phyloP scores from a whole-genome alignment of 371 early-diverging fungal genomes.

The Smittium culicis region DNA sequence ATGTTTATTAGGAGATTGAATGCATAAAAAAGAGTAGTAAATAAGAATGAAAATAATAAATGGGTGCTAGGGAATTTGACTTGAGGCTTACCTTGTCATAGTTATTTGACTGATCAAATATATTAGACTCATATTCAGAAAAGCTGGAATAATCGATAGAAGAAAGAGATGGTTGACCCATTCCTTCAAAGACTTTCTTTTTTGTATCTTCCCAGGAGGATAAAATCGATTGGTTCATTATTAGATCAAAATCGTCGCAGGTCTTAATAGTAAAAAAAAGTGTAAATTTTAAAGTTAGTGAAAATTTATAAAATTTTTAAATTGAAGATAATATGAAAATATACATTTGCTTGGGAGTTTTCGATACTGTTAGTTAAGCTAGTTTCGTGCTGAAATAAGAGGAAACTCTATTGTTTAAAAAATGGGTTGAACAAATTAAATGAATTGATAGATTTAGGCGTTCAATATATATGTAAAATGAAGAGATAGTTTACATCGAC shows the following conservation, averaged over 20 bases:
- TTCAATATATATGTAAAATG: no score
- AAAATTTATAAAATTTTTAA: neutral
- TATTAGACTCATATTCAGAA: no score
- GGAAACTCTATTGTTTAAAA: constrained; percentile 31
- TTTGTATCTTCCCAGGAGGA: constrained; percentile 56
- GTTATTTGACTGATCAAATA: no score
- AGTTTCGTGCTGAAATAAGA: constrained; percentile 54
- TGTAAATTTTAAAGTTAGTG: neutral
- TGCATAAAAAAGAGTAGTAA: no score
- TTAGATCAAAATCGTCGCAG: constrained; percentile 35
- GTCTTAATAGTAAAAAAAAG: constrained; percentile 23
- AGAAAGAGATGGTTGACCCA: constrained; percentile 38
- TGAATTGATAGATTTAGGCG: no score
- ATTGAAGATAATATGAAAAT: neutral
- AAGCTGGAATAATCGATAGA: no score
- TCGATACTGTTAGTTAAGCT: constrained; percentile 54
- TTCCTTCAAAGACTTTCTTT: constrained; percentile 52
- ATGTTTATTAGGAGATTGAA: no score
- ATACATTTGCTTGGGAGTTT: constrained; percentile 31
- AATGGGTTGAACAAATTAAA: no score
- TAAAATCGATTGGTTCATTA: constrained; percentile 36
- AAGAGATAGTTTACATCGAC: constrained; percentile 34
- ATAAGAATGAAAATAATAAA: no score
- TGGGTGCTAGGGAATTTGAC: no score
- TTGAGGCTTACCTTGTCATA: no score